Conservation (phyloP, 345 rosid species). For the Alliaria petiolata region DNA sequence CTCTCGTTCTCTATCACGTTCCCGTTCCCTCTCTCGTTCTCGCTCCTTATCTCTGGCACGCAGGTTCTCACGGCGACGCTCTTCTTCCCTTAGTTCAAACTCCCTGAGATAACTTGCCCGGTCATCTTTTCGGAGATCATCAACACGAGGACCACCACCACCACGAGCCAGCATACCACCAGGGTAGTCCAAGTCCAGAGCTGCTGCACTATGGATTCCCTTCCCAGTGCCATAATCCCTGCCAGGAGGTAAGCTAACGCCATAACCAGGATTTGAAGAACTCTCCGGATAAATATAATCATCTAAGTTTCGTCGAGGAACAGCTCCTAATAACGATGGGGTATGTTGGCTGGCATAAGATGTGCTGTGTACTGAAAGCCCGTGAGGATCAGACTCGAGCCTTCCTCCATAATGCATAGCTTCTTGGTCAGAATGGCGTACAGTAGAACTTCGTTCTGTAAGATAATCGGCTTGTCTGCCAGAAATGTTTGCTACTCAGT, state of each 20-base stretch:
- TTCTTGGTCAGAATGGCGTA: slow-evolving; percentile 72
- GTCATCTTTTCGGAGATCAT: slow-evolving; percentile 74
- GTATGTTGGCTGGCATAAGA: slow-evolving; percentile 69
- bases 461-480: slow-evolving; percentile 94
- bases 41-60: slow-evolving; percentile 81
- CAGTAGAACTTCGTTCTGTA: slow-evolving; percentile 74
- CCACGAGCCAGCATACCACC: slow-evolving; percentile 48
- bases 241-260: slow-evolving; percentile 98
- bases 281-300: slow-evolving; percentile 64
- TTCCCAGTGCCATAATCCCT: slow-evolving; percentile 90
- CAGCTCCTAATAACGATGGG: slow-evolving; percentile 89
- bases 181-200: slow-evolving; percentile 69
- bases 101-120: slow-evolving; percentile 91
- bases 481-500: slow-evolving; percentile 87
- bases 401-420: slow-evolving; percentile 75
- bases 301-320: slow-evolving; percentile 76
- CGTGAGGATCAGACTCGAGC: slow-evolving; percentile 67
- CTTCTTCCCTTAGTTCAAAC: slow-evolving; percentile 92
- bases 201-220: slow-evolving; percentile 63
- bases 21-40: slow-evolving; percentile 44
- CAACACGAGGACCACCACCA: slow-evolving; percentile 57
- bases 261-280: slow-evolving; percentile 92
- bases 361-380: slow-evolving; percentile 54
- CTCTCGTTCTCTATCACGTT: slow-evolving; percentile 51
- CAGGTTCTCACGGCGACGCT: slow-evolving; percentile 70